Evolutionary conservation across 1,284 basidiomycete species (phyloP), one percentile per base, ranked within the genome.

Genomic region (Ceratobasidium sp.): DNA sequence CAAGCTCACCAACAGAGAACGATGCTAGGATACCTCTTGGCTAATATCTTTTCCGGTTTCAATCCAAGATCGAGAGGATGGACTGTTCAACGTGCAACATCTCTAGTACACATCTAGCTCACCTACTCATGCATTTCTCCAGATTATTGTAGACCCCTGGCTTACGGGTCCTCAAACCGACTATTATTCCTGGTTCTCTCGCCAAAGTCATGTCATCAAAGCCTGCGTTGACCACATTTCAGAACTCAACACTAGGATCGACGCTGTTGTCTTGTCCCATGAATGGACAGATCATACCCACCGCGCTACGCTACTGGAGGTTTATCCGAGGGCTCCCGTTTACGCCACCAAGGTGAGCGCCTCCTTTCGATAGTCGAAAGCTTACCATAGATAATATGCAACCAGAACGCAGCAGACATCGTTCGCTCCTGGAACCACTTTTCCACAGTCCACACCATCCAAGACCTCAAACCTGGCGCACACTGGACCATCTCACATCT

Each of bases 121-220:
- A 16, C 16, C 19, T 19, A 24, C 9, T 16, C 5, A 5, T 22
- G 7, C 14, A 13, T 41, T 41, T 39, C 27, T 51, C 16, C 16
- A 72, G 68, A 22, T 78, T 54, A 46, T 78, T 22, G 41, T 78
- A 48, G 77, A 78, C 51, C 77, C 76, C 1, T 78, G 78, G 78
- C 76, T 79, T 19, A 68, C 74, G 0, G 78, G 78, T 22, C 73
- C 78, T 2, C 78, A 79, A 71, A 76, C 76, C 19, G 78, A 79
- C 53, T 76, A 77, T 22, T 78, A 77, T 22, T 76, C 74, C n/a
- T 77, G 77, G 77, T 79, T 79, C 56, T 75, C 71, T 4, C 49
- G 63, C 22, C 78, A 79, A 46, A 77, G 74, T 59, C 78, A 79
- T 48, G 77, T 75, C 11, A 74, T 75, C 22, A 65, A 66, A 29